Evolutionary conservation across 805 yeast species (phyloP).

Genomic region (Isabelozyma heimii): DNA sequence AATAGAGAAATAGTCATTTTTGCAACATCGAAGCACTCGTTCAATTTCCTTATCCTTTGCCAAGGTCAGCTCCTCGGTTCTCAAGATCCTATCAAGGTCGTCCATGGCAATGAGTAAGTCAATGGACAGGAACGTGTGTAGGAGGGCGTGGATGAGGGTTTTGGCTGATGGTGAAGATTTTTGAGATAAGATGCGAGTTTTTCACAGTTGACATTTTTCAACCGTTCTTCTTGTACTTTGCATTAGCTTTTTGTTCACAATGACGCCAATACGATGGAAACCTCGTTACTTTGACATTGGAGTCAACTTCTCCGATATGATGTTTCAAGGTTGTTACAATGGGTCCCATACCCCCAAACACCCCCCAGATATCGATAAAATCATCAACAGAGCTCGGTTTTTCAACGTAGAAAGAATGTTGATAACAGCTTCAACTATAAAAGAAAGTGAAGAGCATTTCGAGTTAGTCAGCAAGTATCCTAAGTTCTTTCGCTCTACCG

Average conservation of each 20-base stretch:
- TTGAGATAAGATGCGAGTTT: background rate
- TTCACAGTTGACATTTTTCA: background rate
- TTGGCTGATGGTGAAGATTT: background rate
- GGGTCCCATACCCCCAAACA: slow-evolving; percentile 58
- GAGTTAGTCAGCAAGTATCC: slow-evolving; percentile 46
- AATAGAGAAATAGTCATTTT: slow-evolving; percentile 54
- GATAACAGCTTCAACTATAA: slow-evolving; percentile 78
- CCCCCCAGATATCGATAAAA: slow-evolving; percentile 58
- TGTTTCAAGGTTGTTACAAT: slow-evolving; percentile 81
- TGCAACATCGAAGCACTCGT: slow-evolving; percentile 48
- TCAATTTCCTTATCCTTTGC: slow-evolving; percentile 51
- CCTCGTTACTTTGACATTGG: slow-evolving; percentile 47
- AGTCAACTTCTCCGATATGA: slow-evolving; percentile 82
- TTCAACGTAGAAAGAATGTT: slow-evolving; percentile 68
- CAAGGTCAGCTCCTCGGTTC: slow-evolving; percentile 23
- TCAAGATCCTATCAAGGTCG: slow-evolving; percentile 15
- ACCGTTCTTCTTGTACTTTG: too few species aligned
- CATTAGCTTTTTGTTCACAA: background rate
- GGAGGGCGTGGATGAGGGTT: background rate
- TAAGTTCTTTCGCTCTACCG: slow-evolving; percentile 55
- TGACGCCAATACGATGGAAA: slow-evolving; percentile 21
- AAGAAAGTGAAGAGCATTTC: slow-evolving; percentile 64
- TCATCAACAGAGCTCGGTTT: slow-evolving; percentile 63
- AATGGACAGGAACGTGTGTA: background rate
- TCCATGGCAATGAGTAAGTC: slow-evolving; percentile 1